A percentile compares a stretch with the other conserved stretches of the same genome.
phyloP scores from a whole-genome alignment of 345 rosid species.

The Schrenkiella parvula region DNA sequence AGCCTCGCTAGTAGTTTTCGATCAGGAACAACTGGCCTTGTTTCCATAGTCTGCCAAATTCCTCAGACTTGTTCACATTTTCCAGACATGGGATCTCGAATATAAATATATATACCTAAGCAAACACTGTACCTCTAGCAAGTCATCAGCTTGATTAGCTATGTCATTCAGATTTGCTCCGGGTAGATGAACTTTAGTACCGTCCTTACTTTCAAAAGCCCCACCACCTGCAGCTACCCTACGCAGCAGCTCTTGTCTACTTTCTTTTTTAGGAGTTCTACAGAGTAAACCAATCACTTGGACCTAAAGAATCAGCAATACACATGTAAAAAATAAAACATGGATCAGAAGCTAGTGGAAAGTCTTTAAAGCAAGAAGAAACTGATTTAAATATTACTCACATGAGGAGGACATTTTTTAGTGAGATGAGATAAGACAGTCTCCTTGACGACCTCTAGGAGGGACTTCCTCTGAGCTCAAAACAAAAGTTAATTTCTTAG shows the following conservation, averaged over 20 bases:
- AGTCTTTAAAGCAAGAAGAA: not conserved
- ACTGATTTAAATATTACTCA: conserved; percentile 32
- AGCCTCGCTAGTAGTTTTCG: conserved; percentile 82
- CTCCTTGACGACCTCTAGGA: conserved; percentile 85
- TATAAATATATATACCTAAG: not conserved
- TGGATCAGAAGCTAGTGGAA: not conserved
- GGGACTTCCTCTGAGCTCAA: conserved; percentile 60
- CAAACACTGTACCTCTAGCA: conserved; percentile 59
- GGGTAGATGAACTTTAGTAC: conserved; percentile 83
- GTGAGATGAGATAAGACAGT: conserved; percentile 82
- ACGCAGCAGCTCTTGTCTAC: conserved; percentile 84
- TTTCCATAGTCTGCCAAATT: conserved; percentile 78
- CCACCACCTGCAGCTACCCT: conserved; percentile 98
- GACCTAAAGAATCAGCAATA: conserved; percentile 41
- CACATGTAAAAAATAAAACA: not conserved
- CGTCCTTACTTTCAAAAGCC: conserved; percentile 62
- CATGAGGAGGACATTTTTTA: conserved; percentile 84
- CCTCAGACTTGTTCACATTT: not conserved
- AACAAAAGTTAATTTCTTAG: conserved; percentile 12
- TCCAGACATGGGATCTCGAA: not conserved
- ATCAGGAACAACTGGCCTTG: conserved; percentile 77
- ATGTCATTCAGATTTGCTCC: conserved; percentile 83
- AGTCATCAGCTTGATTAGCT: conserved; percentile 93
- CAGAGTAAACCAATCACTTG: conserved; percentile 94
- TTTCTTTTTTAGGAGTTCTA: conserved; percentile 81